Conservation (phyloP, 208 protist genomes). For the Leptomonas pyrrhocoris region DNA sequence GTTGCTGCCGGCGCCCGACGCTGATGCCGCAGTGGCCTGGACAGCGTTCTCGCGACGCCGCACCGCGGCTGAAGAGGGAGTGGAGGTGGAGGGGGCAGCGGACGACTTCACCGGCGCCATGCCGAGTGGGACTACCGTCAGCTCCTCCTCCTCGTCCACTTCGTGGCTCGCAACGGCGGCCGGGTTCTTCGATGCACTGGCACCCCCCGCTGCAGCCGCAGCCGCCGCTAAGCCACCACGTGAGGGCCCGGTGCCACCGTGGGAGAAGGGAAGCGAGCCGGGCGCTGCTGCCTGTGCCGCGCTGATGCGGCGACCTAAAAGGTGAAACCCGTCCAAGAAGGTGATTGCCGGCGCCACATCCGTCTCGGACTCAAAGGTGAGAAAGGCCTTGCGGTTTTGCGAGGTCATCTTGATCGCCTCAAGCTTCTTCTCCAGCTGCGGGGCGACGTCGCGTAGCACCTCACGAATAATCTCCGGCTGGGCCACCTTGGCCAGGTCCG, state of each 20-base stretch:
- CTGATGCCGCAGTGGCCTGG: not conserved
- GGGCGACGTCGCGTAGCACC: conserved; percentile 85
- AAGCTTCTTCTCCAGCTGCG: conserved; percentile 84
- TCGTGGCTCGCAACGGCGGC: not conserved
- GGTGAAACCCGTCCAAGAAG: conserved; percentile 86
- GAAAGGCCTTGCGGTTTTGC: conserved; percentile 88
- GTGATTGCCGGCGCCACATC: conserved; percentile 73
- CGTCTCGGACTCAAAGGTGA: conserved; percentile 75
- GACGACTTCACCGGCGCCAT: conserved; percentile 27
- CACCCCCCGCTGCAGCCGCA: not conserved
- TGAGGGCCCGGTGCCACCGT: conserved; percentile 25
- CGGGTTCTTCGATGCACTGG: not conserved
- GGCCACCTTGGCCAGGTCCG: conserved; percentile 78
- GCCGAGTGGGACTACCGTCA: conserved; percentile 48
- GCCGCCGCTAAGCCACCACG: not conserved
- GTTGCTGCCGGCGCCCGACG: conserved; percentile 35
- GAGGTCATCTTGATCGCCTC: conserved; percentile 92
- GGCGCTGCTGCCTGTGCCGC: conserved; percentile 72
- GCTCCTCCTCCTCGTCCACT: conserved; percentile 31
- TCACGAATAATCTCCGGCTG: conserved; percentile 90
- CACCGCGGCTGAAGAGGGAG: conserved; percentile 3
- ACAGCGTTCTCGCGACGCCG: conserved; percentile 16
- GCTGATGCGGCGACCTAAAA: conserved; percentile 78
- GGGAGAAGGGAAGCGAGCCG: conserved; percentile 85
- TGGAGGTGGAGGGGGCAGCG: not conserved